Base-by-base conservation (phyloP, 2,329 filamentous ascomycete species). In the Colletotrichum filicis region DNA sequence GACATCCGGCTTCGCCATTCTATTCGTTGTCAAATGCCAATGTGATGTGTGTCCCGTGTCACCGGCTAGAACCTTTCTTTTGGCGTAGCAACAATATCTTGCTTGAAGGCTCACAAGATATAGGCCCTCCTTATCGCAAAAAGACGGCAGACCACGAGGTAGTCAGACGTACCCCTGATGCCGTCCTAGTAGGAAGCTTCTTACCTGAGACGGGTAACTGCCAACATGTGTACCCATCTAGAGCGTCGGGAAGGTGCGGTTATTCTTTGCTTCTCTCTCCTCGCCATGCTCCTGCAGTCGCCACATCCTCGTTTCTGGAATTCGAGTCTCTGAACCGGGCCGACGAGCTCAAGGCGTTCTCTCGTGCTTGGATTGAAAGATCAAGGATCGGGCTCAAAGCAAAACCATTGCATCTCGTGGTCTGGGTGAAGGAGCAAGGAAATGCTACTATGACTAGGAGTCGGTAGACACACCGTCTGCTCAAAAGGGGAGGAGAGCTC, bases 401-500 rank as follows among this genome's bases (percentile, higher is more conserved):
- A 4, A 46, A 9, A 7, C 42, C 42, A 46, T 8, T 46, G 19
- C 3, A n/a, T 8, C 8, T n/a, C 19, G 19, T 49, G 42, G 7
- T n/a, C 19, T 49, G 4, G 19, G 3, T 8, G 19, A 11, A 49
- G 8, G 42, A 49, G 42, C 19, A 49, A 8, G 19, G 19, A 8
- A 0, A n/a, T 16, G 42, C 19, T n/a, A n/a, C 42, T n/a, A n/a
- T 5, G 42, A 49, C 1, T 8, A 4, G 42, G 19, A 49, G 12
- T 3, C 0, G 19, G 8, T 7, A n/a, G 42, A 11, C 16, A 3
- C 0, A 0, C 6, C 42, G 19, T 0, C 42, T n/a, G 8, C 19
- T 49, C 19, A 8, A 49, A 19, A n/a, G 19, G 3, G 3, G 42
- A 11, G 7, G 7, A 16, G 42, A 49, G 19, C 42, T 49, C 12